A percentile compares a stretch with the other conserved stretches of the same genome.
phyloP scores from a whole-genome alignment of 1,139 yeast genomes.

The Blastobotrys proliferans region DNA sequence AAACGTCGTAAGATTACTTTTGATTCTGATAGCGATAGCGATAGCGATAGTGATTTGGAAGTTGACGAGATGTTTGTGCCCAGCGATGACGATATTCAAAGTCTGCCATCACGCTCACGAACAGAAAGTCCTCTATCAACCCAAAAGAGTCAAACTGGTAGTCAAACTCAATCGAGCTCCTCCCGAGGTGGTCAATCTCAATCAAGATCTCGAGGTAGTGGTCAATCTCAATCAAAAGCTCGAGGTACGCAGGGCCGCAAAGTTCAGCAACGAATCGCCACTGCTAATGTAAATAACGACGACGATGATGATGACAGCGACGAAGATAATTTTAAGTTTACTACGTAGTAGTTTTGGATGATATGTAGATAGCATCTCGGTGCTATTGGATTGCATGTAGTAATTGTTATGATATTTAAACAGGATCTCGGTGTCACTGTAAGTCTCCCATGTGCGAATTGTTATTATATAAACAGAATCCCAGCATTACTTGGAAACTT shows the following conservation, averaged over 20 bases:
- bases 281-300: slow-evolving; percentile 1
- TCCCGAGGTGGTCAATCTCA: background rate
- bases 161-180: background rate
- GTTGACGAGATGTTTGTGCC: background rate
- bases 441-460: too few species aligned
- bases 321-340: slow-evolving; percentile 11
- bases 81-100: slow-evolving; percentile 1
- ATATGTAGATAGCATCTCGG: too few species aligned
- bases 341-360: slow-evolving; percentile 3
- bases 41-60: background rate
- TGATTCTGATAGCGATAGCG: too few species aligned
- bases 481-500: too few species aligned
- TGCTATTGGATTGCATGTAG: too few species aligned
- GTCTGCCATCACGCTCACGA: too few species aligned
- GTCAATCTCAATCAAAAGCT: background rate
- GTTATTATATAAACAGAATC: too few species aligned
- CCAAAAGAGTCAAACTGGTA: background rate
- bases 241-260: background rate
- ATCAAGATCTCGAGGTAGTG: background rate
- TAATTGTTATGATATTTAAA: too few species aligned
- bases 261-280: too few species aligned
- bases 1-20: too few species aligned
- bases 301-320: slow-evolving; percentile 10
- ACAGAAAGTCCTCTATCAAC: too few species aligned
- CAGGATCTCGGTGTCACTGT: too few species aligned